A percentile compares a stretch with the other conserved stretches of the same genome.
Evolutionary conservation across 2,329 filamentous ascomycete species (phyloP).

Genomic region (Xylariaceae sp.): DNA sequence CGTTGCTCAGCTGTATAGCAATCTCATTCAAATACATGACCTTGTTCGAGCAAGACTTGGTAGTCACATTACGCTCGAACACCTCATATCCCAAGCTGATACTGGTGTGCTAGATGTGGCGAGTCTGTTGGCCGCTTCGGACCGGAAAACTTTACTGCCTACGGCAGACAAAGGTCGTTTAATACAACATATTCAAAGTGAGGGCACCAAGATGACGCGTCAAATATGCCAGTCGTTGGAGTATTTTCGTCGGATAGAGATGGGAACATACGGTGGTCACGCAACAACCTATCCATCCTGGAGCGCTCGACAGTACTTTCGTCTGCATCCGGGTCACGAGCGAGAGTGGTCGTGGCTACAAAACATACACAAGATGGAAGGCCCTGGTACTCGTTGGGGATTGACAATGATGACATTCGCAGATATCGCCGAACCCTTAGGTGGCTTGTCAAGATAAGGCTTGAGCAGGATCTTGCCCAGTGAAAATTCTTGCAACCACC

Average conservation of each 20-base stretch:
- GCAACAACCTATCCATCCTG: constrained; percentile 22
- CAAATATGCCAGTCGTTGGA: constrained; percentile 23
- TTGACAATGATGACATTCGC: constrained; percentile 22
- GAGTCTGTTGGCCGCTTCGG: background rate
- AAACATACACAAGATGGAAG: constrained; percentile 25
- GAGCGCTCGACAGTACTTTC: constrained; percentile 28
- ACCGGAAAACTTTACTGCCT: background rate
- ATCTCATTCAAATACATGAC: constrained; percentile 24
- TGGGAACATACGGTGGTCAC: constrained; percentile 26
- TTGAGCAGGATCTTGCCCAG: background rate
- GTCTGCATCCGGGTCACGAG: constrained; percentile 24
- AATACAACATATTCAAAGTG: constrained; percentile 17
- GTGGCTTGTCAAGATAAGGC: constrained; percentile 1
- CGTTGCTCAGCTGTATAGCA: constrained; percentile 21
- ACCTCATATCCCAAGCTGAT: constrained; percentile 8
- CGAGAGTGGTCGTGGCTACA: constrained; percentile 22
- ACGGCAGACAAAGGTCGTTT: background rate
- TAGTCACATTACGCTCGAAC: constrained; percentile 12
- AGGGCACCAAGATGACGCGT: constrained; percentile 23
- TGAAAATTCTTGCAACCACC: too few species aligned
- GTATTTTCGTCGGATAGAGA: constrained; percentile 25
- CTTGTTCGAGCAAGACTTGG: constrained; percentile 17
- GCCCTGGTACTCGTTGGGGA: constrained; percentile 24
- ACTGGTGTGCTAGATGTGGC: background rate
- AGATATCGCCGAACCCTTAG: constrained; percentile 19